These are phyloP conservation scores for Metschnikowia shivogae DNA, from an alignment of 805 yeast genomes.

Conservation along the genomic window DNA sequence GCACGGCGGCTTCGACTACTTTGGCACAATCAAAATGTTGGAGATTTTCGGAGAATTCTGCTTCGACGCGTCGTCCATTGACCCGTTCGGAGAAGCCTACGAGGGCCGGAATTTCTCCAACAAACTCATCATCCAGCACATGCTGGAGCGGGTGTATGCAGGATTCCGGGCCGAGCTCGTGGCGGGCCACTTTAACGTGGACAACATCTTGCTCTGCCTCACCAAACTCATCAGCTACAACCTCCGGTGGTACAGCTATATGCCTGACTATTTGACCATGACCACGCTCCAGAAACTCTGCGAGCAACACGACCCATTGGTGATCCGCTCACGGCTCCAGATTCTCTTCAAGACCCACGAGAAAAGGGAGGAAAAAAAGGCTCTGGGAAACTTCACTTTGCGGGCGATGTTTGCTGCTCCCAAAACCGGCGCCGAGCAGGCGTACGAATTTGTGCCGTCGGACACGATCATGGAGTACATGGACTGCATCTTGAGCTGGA, in stretches of 20 bases:
- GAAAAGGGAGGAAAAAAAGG: constrained; percentile 8
- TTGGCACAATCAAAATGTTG: constrained; percentile 50
- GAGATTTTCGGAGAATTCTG: constrained; percentile 42
- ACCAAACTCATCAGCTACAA: constrained; percentile 58
- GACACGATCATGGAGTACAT: constrained; percentile 35
- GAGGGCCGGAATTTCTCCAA: constrained; percentile 24
- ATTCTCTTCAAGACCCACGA: constrained; percentile 25
- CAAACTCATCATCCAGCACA: constrained; percentile 28
- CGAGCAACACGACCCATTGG: constrained; percentile 37
- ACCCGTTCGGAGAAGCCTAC: constrained; percentile 28
- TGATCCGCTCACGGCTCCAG: constrained; percentile 36
- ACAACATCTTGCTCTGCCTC: constrained; percentile 32
- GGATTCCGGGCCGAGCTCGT: constrained; percentile 24
- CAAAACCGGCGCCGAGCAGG: constrained; percentile 6
- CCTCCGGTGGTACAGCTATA: constrained; percentile 58
- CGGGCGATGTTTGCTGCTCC: constrained; percentile 17
- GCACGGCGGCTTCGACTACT: constrained; percentile 58
- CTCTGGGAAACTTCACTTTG: constrained; percentile 11
- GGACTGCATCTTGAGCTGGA: constrained; percentile 27
- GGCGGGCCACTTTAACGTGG: constrained; percentile 29
- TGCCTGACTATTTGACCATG: constrained; percentile 39
- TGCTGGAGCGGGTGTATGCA: constrained; percentile 18
- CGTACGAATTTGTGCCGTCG: constrained; percentile 23
- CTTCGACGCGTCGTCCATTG: constrained; percentile 33
- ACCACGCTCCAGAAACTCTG: constrained; percentile 44